Evolutionary conservation across 139 green algal species (phyloP), one percentile per base, ranked within the genome.

Genomic region (Nannochloris sp.): DNA sequence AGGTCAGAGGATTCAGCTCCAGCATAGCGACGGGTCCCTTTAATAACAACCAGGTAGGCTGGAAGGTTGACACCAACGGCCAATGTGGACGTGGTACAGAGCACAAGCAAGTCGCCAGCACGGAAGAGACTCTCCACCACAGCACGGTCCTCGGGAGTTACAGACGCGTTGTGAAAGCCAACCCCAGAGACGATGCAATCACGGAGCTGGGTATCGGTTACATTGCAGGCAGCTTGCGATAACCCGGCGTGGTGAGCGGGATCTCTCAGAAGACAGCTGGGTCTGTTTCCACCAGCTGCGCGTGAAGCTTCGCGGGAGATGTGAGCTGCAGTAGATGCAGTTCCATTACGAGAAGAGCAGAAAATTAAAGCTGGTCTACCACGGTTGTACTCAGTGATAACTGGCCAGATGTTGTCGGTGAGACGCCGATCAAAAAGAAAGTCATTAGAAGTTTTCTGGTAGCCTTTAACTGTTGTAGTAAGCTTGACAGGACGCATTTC

Each of bases 1-100:
- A 42, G 54, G 15, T 63, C 62, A 13, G 64, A 57, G 2, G n/a
- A 45, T 19, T 79, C 68, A 9, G 46, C 57, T 29, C 60, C 73
- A 24, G 63, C 27, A 55, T 78, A 88, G n/a, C 81, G 78, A 27
- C 80, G 56, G 1, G 89, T 95, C 30, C 87, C 89, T 64, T 95
- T 93, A 30, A 97, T 71, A 2, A 97, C 72, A 19, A 97, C 91
- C 56, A 97, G 82, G 65, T 96, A 84, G 2, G 92, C 92, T 14
- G 92, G 92, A 55, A 97, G 82, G 70, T 97, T 97, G 15, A 97
- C 87, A 19, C 92, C 92, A 67, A 89, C 68, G 0, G 92, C 92
- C 37, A 97, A 73, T 0, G 92, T 97, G 30, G 80, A 87, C 1
- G 91, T 97, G 13, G 84, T 85, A 71, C 90, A 96, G 34, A 96